These are phyloP conservation scores for Tricholoma flavovirens DNA, from an alignment of 768 basidiomycete genomes.

Conservation along the genomic window DNA sequence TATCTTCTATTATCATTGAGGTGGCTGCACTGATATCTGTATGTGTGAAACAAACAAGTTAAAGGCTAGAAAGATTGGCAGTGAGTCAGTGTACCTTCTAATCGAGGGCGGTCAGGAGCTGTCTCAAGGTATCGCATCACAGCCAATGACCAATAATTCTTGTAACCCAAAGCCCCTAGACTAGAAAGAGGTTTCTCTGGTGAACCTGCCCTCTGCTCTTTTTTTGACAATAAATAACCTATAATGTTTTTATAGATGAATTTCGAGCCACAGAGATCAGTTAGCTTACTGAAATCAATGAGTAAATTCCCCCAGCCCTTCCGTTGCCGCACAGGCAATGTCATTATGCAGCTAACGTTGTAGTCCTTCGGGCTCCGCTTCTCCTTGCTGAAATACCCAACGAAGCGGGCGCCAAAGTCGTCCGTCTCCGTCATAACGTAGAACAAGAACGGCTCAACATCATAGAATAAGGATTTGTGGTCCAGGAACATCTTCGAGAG, in stretches of 20 bases:
- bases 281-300: conserved; percentile 90
- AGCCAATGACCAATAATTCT: conserved; percentile 88
- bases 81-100: conserved; percentile 64
- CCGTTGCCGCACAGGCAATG: conserved; percentile 88
- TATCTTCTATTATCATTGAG: conserved; percentile 88
- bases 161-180: conserved; percentile 91
- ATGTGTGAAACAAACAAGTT: background rate
- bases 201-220: conserved; percentile 84
- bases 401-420: conserved; percentile 86
- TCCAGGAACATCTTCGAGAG: conserved; percentile 99
- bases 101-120: conserved; percentile 51
- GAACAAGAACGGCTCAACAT: conserved; percentile 98
- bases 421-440: conserved; percentile 95
- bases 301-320: conserved; percentile 96
- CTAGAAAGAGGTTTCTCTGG: conserved; percentile 95
- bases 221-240: conserved; percentile 97
- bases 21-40: conserved; percentile 81
- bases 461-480: conserved; percentile 98
- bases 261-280: background rate
- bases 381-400: conserved; percentile 99
- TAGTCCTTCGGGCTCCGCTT: conserved; percentile 94
- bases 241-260: conserved; percentile 8
- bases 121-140: conserved; percentile 71
- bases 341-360: conserved; percentile 99
- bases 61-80: background rate